phyloP scores from a whole-genome alignment of 495 filamentous ascomycete genomes.

The Penicillium pancosmium region DNA sequence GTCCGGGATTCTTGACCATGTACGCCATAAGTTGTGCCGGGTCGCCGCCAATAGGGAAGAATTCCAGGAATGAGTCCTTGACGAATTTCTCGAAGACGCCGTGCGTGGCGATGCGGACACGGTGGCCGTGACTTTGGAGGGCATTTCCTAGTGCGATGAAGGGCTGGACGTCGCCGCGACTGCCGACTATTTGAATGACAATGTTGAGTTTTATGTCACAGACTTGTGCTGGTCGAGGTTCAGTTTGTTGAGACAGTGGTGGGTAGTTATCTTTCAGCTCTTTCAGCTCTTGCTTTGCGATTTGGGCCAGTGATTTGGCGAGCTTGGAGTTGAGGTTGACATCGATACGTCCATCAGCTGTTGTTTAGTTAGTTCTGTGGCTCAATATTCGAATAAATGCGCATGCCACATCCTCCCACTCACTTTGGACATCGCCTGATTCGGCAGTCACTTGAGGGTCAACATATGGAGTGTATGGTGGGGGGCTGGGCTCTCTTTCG shows the following conservation, averaged over 20 bases:
- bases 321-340: constrained; percentile 27
- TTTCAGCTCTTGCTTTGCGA: constrained; percentile 19
- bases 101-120: constrained; percentile 64
- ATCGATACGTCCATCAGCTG: constrained; percentile 27
- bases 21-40: constrained; percentile 61
- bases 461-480: constrained; percentile 18
- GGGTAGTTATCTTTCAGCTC: constrained; percentile 12
- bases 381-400: not conserved
- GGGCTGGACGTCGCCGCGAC: constrained; percentile 68
- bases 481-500: constrained; percentile 2
- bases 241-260: not conserved
- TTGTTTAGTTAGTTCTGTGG: not conserved
- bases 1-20: constrained; percentile 54
- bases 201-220: constrained; percentile 56
- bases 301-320: constrained; percentile 20
- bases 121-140: constrained; percentile 44
- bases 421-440: constrained; percentile 15
- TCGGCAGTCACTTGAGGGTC: constrained; percentile 20
- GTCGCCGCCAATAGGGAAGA: constrained; percentile 63
- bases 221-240: not conserved
- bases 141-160: constrained; percentile 63
- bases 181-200: constrained; percentile 73
- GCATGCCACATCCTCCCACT: not conserved
- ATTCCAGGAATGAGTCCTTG: constrained; percentile 49
- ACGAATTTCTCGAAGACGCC: constrained; percentile 58